These are phyloP conservation scores for Phytophthora parvispora DNA, from an alignment of 352 stramenopile genomes.

Conservation along the genomic window DNA sequence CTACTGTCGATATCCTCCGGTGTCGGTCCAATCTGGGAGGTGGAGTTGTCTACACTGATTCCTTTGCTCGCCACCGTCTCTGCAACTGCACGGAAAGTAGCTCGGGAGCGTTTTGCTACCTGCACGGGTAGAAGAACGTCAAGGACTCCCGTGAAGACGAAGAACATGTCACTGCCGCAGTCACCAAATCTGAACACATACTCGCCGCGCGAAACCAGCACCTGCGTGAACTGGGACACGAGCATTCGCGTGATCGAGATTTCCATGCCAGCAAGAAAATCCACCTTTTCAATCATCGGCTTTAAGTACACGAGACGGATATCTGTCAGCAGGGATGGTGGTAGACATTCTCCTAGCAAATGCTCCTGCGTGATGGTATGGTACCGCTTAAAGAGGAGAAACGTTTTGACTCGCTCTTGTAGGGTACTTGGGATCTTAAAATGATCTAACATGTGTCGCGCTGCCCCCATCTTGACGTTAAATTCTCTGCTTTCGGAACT, in stretches of 20 bases:
- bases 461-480: conserved; percentile 50
- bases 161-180: conserved; percentile 58
- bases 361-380: conserved; percentile 65
- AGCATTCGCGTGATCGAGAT: conserved; percentile 52
- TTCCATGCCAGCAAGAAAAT: conserved; percentile 53
- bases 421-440: conserved; percentile 50
- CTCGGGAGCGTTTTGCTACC: background rate
- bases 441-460: conserved; percentile 56
- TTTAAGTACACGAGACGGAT: conserved; percentile 55
- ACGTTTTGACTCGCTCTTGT: conserved; percentile 60
- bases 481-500: conserved; percentile 60
- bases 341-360: conserved; percentile 48
- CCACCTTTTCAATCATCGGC: conserved; percentile 59
- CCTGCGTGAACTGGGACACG: conserved; percentile 50
- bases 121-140: conserved; percentile 42
- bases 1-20: background rate
- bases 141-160: conserved; percentile 57
- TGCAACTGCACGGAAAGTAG: background rate
- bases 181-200: conserved; percentile 49
- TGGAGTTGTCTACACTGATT: background rate
- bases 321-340: conserved; percentile 54
- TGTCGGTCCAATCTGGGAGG: background rate
- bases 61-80: background rate
- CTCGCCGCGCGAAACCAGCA: conserved; percentile 49
- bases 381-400: conserved; percentile 60